These are phyloP conservation scores for Helotiales sp. DNA, from an alignment of 2,329 filamentous ascomycete genomes.

Conservation along the genomic window DNA sequence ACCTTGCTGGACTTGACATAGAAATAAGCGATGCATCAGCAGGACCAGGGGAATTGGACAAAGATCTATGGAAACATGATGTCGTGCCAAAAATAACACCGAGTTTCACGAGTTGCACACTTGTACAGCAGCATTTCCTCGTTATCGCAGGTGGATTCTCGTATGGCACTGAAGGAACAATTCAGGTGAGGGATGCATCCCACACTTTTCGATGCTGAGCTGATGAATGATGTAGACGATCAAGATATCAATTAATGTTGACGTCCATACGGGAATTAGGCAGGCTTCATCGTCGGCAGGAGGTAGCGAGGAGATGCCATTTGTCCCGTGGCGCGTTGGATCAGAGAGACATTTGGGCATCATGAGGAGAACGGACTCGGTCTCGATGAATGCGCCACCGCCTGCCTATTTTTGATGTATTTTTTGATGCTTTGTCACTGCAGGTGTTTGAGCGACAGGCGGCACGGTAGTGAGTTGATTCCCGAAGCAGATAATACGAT, in stretches of 20 bases:
- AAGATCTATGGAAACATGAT: neutral
- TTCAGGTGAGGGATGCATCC: neutral
- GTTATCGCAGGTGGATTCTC: neutral
- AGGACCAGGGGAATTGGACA: neutral
- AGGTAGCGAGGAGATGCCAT: neutral
- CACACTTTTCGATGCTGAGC: neutral
- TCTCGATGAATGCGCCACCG: neutral
- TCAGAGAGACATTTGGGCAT: slow-evolving; percentile 10
- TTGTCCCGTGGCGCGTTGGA: slow-evolving; percentile 6
- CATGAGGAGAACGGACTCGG: neutral
- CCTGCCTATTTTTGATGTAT: neutral
- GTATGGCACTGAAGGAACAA: neutral
- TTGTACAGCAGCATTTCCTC: slow-evolving; percentile 4
- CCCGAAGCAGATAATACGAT: no score
- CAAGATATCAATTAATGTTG: neutral
- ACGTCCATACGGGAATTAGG: neutral
- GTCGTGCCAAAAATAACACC: neutral
- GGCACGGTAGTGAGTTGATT: no score
- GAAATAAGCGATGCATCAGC: neutral
- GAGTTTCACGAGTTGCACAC: slow-evolving; percentile 3
- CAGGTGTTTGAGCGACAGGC: no score
- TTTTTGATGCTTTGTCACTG: no score
- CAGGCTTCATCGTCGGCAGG: neutral
- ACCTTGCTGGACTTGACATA: neutral
- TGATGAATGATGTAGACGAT: neutral